Percentiles rank a stretch among this genome's conserved stretches.
Evolutionary conservation across 2,329 filamentous ascomycete species (phyloP).

Genomic region (Pseudopithomyces chartarum): DNA sequence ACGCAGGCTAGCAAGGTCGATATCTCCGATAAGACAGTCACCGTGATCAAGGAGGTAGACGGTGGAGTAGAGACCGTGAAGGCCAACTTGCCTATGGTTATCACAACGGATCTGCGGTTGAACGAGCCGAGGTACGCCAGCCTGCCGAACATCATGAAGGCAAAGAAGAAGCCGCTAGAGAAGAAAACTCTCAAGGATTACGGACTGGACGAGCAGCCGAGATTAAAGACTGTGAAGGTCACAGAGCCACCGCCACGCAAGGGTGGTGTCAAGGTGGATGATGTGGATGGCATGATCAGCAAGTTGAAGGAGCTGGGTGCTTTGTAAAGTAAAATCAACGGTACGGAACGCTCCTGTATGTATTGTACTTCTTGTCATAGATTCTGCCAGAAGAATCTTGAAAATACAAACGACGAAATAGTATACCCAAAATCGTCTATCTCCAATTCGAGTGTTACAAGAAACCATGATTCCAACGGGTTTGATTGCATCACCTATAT

Average conservation of each 20-base stretch:
- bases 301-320: conserved; percentile 97
- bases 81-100: conserved; percentile 85
- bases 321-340: conserved; percentile 61
- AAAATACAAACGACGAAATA: background rate
- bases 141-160: conserved; percentile 99
- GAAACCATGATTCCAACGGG: background rate
- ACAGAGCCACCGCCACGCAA: conserved; percentile 83
- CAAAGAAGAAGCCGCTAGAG: conserved; percentile 98
- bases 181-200: conserved; percentile 83
- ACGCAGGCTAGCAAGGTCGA: conserved; percentile 88
- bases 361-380: conserved; percentile 19
- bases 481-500: too few relatives aligned
- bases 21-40: conserved; percentile 72
- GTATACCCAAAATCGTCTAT: background rate
- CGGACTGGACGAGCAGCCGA: conserved; percentile 73
- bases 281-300: conserved; percentile 90
- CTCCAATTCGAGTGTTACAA: background rate
- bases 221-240: conserved; percentile 90
- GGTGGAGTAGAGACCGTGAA: conserved; percentile 89
- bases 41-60: conserved; percentile 90
- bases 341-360: conserved; percentile 13
- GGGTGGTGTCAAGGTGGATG: conserved; percentile 95
- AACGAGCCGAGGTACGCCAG: conserved; percentile 96
- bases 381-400: conserved; percentile 5
- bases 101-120: conserved; percentile 91